These are phyloP conservation scores for Hyaloscypha finlandica DNA, from an alignment of 495 filamentous ascomycete genomes.

Conservation along the genomic window DNA sequence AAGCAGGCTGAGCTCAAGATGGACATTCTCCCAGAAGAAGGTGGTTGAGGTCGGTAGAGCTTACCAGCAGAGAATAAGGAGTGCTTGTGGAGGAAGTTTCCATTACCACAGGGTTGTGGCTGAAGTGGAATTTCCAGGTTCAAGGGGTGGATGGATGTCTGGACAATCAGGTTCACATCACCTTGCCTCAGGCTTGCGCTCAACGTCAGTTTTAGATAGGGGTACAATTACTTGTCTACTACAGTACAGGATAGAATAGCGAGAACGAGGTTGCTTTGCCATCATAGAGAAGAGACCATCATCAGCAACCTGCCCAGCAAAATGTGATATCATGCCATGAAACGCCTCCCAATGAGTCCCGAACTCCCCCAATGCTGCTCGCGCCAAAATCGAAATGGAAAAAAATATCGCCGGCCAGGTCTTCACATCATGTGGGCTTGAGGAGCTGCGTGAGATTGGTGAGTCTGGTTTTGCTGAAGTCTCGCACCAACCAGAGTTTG, in stretches of 20 bases:
- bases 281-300: conserved; percentile 10
- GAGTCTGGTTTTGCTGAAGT: conserved; percentile 36
- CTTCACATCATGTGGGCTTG: conserved; percentile 25
- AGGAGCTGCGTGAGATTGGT: conserved; percentile 12
- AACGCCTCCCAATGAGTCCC: conserved; percentile 1
- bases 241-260: conserved; percentile 8
- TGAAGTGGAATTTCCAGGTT: neutral
- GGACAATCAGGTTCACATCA: conserved; percentile 9
- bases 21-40: too few relatives aligned
- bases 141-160: conserved; percentile 2
- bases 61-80: too few relatives aligned
- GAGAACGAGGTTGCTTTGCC: conserved; percentile 8
- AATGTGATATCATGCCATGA: conserved; percentile 4
- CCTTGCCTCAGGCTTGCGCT: conserved; percentile 13
- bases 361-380: conserved; percentile 10
- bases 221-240: conserved; percentile 12
- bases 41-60: too few relatives aligned
- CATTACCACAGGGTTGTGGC: neutral
- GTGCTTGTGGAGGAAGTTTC: neutral
- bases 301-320: neutral
- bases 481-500: conserved; percentile 31
- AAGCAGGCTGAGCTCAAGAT: too few relatives aligned
- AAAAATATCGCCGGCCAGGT: neutral
- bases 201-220: conserved; percentile 5
- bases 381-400: neutral